These are phyloP conservation scores for Pyricularia grisea DNA, from an alignment of 2,329 filamentous ascomycete genomes.

Conservation along the genomic window DNA sequence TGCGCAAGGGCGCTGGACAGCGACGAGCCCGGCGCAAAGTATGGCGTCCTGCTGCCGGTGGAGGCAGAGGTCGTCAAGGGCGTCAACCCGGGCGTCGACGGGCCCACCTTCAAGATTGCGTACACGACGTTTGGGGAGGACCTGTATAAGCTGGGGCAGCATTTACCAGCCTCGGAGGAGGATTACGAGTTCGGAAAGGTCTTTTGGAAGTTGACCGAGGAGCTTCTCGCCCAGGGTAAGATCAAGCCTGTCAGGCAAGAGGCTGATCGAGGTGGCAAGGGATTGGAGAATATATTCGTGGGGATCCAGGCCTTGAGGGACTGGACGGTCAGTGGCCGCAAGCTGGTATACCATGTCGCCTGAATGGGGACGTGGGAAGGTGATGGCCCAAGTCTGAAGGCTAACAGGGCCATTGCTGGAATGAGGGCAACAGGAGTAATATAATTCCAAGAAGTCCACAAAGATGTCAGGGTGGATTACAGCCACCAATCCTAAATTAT, in stretches of 20 bases:
- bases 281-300: conserved; percentile 19
- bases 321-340: background rate
- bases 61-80: conserved; percentile 19
- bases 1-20: conserved; percentile 15
- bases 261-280: conserved; percentile 17
- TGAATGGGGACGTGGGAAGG: background rate
- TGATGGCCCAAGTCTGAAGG: background rate
- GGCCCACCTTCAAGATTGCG: conserved; percentile 15
- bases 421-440: background rate
- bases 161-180: conserved; percentile 9
- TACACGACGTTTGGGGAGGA: conserved; percentile 24
- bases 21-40: conserved; percentile 3
- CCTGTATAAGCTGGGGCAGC: conserved; percentile 11
- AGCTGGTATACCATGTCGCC: background rate
- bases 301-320: conserved; percentile 12
- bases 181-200: conserved; percentile 22
- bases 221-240: conserved; percentile 22
- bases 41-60: conserved; percentile 9
- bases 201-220: conserved; percentile 22
- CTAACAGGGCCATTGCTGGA: background rate
- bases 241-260: conserved; percentile 21
- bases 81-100: conserved; percentile 24
- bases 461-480: background rate
- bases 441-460: background rate
- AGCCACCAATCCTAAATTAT: background rate